These are phyloP conservation scores for Pseudocercospora pini-densiflorae DNA, from an alignment of 2,329 filamentous ascomycete species.

Conservation along the genomic window DNA sequence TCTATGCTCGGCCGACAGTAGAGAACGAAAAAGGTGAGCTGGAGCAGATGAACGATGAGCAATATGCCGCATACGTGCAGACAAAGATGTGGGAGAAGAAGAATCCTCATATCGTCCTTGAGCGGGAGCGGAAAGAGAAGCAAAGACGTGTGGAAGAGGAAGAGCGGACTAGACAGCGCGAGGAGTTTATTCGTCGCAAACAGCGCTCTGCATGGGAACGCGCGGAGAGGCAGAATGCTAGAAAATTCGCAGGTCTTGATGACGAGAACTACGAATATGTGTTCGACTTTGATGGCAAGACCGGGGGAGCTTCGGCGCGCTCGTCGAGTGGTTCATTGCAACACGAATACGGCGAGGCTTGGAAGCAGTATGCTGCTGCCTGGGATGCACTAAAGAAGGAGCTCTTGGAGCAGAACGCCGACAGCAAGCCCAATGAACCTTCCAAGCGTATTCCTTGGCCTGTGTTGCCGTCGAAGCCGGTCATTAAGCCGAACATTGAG, in stretches of 20 bases:
- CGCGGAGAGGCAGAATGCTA: conserved; percentile 41
- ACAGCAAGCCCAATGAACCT: conserved; percentile 26
- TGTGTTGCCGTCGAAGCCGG: conserved; percentile 63
- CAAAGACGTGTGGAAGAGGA: conserved; percentile 55
- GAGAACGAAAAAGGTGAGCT: conserved; percentile 61
- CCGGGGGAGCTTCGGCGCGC: conserved; percentile 16
- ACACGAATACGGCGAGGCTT: conserved; percentile 35
- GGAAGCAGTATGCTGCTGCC: conserved; percentile 34
- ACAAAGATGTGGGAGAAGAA: conserved; percentile 95
- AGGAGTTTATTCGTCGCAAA: conserved; percentile 49
- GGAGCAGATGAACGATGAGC: conserved; percentile 88
- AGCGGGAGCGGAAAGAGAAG: conserved; percentile 66
- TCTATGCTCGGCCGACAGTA: conserved; percentile 71
- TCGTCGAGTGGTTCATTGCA: conserved; percentile 10
- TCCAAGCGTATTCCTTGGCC: conserved; percentile 70
- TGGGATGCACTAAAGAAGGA: conserved; percentile 39
- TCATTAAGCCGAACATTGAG: conserved; percentile 65
- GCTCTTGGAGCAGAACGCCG: conserved; percentile 15
- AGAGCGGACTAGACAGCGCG: conserved; percentile 36
- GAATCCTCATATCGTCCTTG: conserved; percentile 80
- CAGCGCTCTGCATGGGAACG: conserved; percentile 41
- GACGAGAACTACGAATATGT: conserved; percentile 54
- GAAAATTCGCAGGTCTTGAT: conserved; percentile 41
- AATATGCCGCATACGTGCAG: conserved; percentile 86
- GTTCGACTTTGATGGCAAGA: conserved; percentile 26